Base-by-base conservation (phyloP, 2,329 filamentous ascomycete species). In the Sordariomycetes sp. region DNA sequence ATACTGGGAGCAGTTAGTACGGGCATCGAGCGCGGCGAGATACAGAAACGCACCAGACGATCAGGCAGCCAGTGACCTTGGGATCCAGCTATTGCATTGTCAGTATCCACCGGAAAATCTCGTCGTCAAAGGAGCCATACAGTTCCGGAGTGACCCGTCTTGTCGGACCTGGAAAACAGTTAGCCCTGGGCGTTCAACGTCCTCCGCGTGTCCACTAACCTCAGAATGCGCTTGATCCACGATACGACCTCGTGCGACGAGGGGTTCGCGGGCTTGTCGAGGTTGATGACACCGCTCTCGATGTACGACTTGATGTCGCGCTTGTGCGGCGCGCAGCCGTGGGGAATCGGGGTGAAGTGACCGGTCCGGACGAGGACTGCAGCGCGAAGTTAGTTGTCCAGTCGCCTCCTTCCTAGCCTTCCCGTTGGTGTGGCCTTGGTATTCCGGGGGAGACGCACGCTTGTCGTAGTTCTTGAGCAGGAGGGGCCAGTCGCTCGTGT, bases 241-340 rank as follows among this genome's bases (percentile, higher is more conserved):
- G 94, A 92, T 68, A 99, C 94, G 63, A 99, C 94, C 79, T 99
- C 94, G 81, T 99, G 94, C 68, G 87, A 94, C 64, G 91, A 96
- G 57, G 92, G 92, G 78, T 99, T 99, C 56, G 91, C 95, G 59
- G 92, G 94, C 78, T 74, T 74, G 63, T 74, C 72, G 65, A 96
- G 85, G 77, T 99, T 99, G 76, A 99, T 97, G 59, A 99, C 92
- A 75, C 94, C 94, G 62, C 90, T 95, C 72, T 88, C 92, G 70
- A 99, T 85, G 77, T 97, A 99, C 62, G 88, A 90, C 80, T 96
- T 96, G 69, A 99, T 81, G 72, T 97, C 92, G 72, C 94, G 89
- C 75, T 90, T 91, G 69, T 95, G 77, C 58, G 94, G 94, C 62
- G 89, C 85, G 76, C 89, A 95, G 68, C 94, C 94, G 71, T 89